phyloP scores from a whole-genome alignment of 345 rosid genomes.

The Pistacia integerrima region DNA sequence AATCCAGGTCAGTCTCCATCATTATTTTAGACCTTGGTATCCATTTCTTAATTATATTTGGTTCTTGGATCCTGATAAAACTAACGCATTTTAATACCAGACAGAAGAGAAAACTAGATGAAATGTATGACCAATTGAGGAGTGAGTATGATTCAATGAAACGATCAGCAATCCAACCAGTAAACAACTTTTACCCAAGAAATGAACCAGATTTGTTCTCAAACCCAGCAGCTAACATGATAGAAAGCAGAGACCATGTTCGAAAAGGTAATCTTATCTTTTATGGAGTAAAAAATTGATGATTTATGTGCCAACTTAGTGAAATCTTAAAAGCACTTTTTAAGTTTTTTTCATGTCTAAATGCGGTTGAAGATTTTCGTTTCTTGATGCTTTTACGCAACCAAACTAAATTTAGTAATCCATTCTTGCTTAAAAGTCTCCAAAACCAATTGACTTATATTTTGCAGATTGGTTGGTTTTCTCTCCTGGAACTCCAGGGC shows the following conservation, averaged over 20 bases:
- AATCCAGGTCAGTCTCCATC: constrained; percentile 61
- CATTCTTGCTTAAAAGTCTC: constrained; percentile 42
- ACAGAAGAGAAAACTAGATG: constrained; percentile 96
- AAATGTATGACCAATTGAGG: constrained; percentile 92
- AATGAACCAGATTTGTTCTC: constrained; percentile 78
- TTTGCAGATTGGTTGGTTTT: constrained; percentile 79
- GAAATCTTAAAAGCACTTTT: background rate
- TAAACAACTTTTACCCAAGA: constrained; percentile 64
- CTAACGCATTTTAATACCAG: constrained; percentile 36
- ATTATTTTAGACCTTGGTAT: constrained; percentile 10
- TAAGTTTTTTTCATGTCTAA: background rate
- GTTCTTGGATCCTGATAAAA: constrained; percentile 15
- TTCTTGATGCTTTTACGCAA: constrained; percentile 5
- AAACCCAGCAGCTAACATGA: constrained; percentile 54
- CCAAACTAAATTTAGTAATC: constrained; percentile 1
- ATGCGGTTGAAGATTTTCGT: constrained; percentile 11
- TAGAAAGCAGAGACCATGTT: constrained; percentile 60
- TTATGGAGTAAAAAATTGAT: constrained; percentile 15
- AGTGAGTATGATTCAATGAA: constrained; percentile 73
- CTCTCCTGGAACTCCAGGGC: constrained; percentile 97
- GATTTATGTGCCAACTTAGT: constrained; percentile 3
- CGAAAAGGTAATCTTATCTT: constrained; percentile 63
- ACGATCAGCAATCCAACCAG: constrained; percentile 82
- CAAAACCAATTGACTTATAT: constrained; percentile 75
- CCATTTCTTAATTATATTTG: background rate